Conservation (phyloP, 805 yeast genomes). For the Starmerella davenportii region DNA sequence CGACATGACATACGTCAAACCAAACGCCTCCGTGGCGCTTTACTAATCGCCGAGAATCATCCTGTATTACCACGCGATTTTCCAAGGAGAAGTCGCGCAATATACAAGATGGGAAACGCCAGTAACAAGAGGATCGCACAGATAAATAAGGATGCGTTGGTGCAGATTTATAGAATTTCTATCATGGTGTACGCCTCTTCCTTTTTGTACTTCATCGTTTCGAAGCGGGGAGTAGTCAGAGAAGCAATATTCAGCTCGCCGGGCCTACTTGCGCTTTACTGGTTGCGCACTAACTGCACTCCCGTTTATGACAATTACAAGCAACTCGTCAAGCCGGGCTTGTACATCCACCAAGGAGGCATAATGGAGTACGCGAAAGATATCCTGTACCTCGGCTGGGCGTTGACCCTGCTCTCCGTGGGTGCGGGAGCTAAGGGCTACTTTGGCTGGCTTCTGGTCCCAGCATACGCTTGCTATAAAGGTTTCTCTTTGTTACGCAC, state of each 20-base stretch:
- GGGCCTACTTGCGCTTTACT: slow-evolving; percentile 29
- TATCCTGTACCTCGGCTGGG: slow-evolving; percentile 45
- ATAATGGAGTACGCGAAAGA: slow-evolving; percentile 60
- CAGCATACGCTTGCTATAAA: slow-evolving; percentile 13
- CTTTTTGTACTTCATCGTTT: slow-evolving; percentile 24
- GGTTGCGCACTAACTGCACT: slow-evolving; percentile 42
- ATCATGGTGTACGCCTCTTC: slow-evolving; percentile 26
- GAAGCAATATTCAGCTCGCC: slow-evolving; percentile 30
- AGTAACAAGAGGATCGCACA: slow-evolving; percentile 27
- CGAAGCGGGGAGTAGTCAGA: slow-evolving; percentile 33
- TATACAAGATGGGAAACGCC: slow-evolving; percentile 28
- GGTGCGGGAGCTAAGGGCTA: slow-evolving; percentile 44
- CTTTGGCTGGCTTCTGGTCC: slow-evolving; percentile 29
- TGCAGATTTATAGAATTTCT: slow-evolving; percentile 24
- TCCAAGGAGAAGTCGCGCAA: no score
- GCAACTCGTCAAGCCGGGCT: slow-evolving; percentile 36
- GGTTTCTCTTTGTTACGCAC: slow-evolving; percentile 12
- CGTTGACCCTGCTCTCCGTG: slow-evolving; percentile 36
- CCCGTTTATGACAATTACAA: slow-evolving; percentile 33
- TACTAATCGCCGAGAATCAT: no score
- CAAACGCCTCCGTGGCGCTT: no score
- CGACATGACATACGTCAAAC: no score
- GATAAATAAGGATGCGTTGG: slow-evolving; percentile 21
- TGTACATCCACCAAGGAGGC: slow-evolving; percentile 43
- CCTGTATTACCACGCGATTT: no score